A percentile compares a stretch with the other conserved stretches of the same genome.
Evolutionary conservation across 192 early-diverging fungal species (phyloP).

Genomic region (Endogone sp.): DNA sequence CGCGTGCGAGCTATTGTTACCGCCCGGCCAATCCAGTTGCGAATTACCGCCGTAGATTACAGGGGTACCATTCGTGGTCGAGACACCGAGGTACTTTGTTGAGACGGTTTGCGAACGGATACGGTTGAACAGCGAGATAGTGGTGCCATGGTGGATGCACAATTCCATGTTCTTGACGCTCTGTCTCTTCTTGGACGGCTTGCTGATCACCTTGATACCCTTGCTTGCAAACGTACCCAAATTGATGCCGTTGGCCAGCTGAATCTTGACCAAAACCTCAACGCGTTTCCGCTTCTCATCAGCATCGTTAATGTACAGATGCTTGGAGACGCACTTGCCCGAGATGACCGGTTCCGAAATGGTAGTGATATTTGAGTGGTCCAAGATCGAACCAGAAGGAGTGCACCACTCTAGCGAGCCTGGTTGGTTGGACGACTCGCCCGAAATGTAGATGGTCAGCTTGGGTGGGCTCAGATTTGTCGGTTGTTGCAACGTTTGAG

Average conservation of each 20-base stretch:
- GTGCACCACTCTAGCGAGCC: constrained; percentile 54
- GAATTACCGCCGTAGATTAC: constrained; percentile 22
- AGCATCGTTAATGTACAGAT: constrained; percentile 81
- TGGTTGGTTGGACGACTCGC: constrained; percentile 47
- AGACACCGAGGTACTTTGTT: constrained; percentile 78
- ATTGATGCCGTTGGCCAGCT: constrained; percentile 55
- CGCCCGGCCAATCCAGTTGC: constrained; percentile 16
- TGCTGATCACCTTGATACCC: constrained; percentile 87
- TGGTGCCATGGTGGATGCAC: constrained; percentile 83
- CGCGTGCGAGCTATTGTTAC: neutral
- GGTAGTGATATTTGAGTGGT: constrained; percentile 33
- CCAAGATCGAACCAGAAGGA: constrained; percentile 38
- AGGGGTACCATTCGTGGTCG: constrained; percentile 29
- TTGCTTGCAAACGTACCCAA: constrained; percentile 70
- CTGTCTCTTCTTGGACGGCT: constrained; percentile 88
- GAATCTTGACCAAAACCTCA: constrained; percentile 66
- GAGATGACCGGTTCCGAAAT: constrained; percentile 49
- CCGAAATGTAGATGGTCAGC: constrained; percentile 56
- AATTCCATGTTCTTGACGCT: constrained; percentile 80
- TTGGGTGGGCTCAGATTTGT: constrained; percentile 35
- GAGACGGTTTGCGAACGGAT: constrained; percentile 86
- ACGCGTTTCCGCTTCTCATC: constrained; percentile 83
- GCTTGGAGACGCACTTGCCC: constrained; percentile 76
- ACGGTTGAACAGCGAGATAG: constrained; percentile 86
- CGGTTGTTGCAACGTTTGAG: constrained; percentile 9